Evolutionary conservation across 495 filamentous ascomycete species (phyloP).

Genomic region (Pyronema domesticum): DNA sequence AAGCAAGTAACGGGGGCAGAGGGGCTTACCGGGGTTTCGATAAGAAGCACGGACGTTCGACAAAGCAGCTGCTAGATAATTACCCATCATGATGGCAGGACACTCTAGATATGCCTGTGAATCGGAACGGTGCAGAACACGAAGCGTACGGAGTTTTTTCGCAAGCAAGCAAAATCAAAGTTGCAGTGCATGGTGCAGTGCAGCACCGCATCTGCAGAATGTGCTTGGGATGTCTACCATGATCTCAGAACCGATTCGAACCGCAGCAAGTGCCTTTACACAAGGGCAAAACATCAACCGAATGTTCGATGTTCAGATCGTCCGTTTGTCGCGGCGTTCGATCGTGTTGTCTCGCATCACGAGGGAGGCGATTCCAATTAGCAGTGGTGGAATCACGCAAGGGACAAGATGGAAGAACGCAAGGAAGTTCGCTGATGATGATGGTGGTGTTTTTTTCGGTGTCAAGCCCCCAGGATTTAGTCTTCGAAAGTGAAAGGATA

Average conservation of each 20-base stretch:
- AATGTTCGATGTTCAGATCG: no score
- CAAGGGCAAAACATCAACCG: no score
- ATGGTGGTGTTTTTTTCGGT: background rate
- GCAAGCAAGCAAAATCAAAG: slow-evolving; percentile 15
- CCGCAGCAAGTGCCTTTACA: background rate
- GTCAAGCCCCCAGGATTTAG: background rate
- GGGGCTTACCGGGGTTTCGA: no score
- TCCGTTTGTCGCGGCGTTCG: no score
- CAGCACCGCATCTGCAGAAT: background rate
- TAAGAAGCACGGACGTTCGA: no score
- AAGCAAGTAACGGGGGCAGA: no score
- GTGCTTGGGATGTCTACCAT: background rate
- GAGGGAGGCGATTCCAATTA: no score
- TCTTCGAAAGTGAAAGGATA: background rate
- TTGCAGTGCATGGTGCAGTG: slow-evolving; percentile 23
- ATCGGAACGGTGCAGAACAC: slow-evolving; percentile 1
- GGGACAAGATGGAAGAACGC: background rate
- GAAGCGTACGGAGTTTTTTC: slow-evolving; percentile 14
- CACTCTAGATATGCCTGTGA: background rate
- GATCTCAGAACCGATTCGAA: background rate
- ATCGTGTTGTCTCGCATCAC: no score
- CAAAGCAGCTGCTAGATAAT: slow-evolving; percentile 1
- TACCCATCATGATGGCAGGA: no score
- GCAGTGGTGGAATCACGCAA: background rate
- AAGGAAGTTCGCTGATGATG: background rate